A percentile compares a stretch with the other conserved stretches of the same genome.
phyloP scores from a whole-genome alignment of 2,329 filamentous ascomycete genomes.

The Pestalotiopsis sp. region DNA sequence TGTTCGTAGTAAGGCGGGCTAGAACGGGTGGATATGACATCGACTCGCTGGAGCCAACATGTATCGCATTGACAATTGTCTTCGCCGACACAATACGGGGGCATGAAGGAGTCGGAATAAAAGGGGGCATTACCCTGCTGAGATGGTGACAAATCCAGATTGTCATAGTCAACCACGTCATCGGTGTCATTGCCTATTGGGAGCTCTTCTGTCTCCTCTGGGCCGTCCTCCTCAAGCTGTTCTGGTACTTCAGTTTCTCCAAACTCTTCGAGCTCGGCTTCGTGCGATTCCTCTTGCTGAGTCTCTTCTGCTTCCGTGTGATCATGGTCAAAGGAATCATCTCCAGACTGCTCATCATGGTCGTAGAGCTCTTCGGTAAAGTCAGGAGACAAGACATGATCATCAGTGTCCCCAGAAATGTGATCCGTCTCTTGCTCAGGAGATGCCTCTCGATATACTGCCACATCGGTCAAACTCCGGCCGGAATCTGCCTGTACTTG shows the following conservation, averaged over 20 bases:
- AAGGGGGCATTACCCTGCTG: constrained; percentile 27
- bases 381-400: not conserved
- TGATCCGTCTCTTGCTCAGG: not conserved
- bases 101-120: constrained; percentile 12
- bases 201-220: constrained; percentile 8
- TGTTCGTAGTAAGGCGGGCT: not conserved
- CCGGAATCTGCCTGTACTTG: constrained; percentile 30
- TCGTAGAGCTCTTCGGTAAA: constrained; percentile 8
- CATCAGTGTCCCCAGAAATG: not conserved
- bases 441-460: constrained; percentile 24
- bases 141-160: constrained; percentile 22
- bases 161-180: constrained; percentile 19
- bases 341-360: constrained; percentile 1
- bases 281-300: not conserved
- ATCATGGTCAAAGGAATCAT: not conserved
- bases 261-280: not conserved
- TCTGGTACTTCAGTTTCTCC: constrained; percentile 14
- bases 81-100: constrained; percentile 7
- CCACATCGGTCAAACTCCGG: constrained; percentile 31
- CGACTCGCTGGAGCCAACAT: constrained; percentile 19
- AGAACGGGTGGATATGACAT: not conserved
- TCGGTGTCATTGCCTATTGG: constrained; percentile 9
- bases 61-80: constrained; percentile 18
- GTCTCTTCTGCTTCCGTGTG: not conserved
- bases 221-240: constrained; percentile 24